phyloP scores from a whole-genome alignment of 495 filamentous ascomycete species.

The Hyaloscypha variabilis region DNA sequence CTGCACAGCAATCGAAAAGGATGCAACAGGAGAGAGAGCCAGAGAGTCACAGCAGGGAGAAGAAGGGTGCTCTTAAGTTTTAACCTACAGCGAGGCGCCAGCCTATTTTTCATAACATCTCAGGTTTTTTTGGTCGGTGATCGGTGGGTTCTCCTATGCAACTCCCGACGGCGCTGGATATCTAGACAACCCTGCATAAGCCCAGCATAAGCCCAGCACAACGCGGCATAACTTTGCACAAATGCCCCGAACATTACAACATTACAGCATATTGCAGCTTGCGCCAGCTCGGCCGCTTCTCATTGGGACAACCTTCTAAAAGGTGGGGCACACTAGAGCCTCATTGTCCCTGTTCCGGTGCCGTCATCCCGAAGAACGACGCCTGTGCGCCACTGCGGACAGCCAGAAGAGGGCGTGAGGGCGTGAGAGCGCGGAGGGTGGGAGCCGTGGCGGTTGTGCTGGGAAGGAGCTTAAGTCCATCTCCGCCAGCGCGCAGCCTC shows the following conservation, averaged over 20 bases:
- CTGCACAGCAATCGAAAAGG: neutral
- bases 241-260: too few species aligned
- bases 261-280: neutral
- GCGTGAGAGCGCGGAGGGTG: neutral
- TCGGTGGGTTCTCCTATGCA: neutral
- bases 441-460: neutral
- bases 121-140: too few species aligned
- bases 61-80: too few species aligned
- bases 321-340: neutral
- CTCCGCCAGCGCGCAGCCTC: neutral
- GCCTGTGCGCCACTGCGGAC: too few species aligned
- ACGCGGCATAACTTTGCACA: neutral
- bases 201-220: neutral
- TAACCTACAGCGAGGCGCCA: neutral
- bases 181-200: neutral
- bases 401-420: too few species aligned
- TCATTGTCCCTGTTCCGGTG: neutral
- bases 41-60: neutral
- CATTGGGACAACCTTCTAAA: neutral
- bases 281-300: neutral
- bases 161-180: neutral
- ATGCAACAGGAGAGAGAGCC: neutral
- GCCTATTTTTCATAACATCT: neutral
- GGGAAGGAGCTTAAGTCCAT: neutral
- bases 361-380: neutral